phyloP scores from a whole-genome alignment of 2,329 filamentous ascomycete species.

The Nigrospora osmanthi region DNA sequence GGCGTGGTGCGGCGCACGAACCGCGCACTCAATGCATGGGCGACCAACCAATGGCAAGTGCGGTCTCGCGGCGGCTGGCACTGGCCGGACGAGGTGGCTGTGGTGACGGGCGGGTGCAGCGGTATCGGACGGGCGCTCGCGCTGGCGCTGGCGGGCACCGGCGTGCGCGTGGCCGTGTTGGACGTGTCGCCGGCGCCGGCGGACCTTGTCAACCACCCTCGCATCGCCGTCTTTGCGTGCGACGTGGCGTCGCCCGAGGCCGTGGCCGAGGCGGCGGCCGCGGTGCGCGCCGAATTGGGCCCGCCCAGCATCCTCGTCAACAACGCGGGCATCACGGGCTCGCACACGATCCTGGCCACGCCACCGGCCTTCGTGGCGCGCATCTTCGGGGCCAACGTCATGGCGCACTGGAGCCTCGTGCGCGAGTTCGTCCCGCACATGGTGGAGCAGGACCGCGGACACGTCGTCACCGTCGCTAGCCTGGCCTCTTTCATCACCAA shows the following conservation, averaged over 20 bases:
- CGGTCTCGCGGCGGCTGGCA: constrained; percentile 11
- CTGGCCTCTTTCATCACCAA: constrained; percentile 39
- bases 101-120: constrained; percentile 15
- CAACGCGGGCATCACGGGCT: constrained; percentile 30
- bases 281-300: constrained; percentile 22
- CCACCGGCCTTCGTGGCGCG: constrained; percentile 28
- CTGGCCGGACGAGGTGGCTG: constrained; percentile 17
- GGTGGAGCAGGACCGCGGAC: constrained; percentile 39
- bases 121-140: constrained; percentile 28
- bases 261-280: constrained; percentile 31
- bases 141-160: constrained; percentile 22
- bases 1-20: constrained; percentile 8
- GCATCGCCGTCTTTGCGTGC: constrained; percentile 23
- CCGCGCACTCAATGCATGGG: constrained; percentile 10
- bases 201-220: constrained; percentile 12
- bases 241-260: constrained; percentile 39
- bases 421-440: constrained; percentile 39
- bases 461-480: constrained; percentile 46
- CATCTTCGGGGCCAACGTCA: constrained; percentile 39
- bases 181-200: constrained; percentile 25
- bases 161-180: constrained; percentile 27
- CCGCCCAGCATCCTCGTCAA: constrained; percentile 32
- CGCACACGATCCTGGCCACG: constrained; percentile 31
- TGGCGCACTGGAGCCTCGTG: constrained; percentile 36
- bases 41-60: constrained; percentile 14